phyloP scores from a whole-genome alignment of 768 basidiomycete species.

The Lactarius pseudohatsudake region DNA sequence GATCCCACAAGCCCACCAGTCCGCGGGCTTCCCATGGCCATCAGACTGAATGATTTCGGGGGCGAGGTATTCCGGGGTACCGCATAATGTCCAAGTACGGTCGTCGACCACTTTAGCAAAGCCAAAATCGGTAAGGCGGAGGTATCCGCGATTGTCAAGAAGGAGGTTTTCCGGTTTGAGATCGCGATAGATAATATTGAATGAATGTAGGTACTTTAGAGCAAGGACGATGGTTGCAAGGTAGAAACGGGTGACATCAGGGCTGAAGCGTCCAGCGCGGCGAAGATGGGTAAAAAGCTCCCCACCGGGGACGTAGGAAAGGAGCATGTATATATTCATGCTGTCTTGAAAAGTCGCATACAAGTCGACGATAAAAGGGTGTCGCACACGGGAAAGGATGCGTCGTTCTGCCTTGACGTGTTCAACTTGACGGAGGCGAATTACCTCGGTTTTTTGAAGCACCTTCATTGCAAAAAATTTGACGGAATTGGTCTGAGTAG shows the following conservation, averaged over 20 bases:
- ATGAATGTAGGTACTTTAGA: constrained; percentile 90
- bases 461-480: constrained; percentile 87
- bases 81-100: constrained; percentile 96
- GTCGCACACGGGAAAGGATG: constrained; percentile 87
- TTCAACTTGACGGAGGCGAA: constrained; percentile 91
- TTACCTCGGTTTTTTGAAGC: constrained; percentile 80
- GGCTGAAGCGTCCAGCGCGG: constrained; percentile 90
- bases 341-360: constrained; percentile 95
- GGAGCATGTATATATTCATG: constrained; percentile 96
- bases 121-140: constrained; percentile 95
- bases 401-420: constrained; percentile 96
- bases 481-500: constrained; percentile 48
- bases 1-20: constrained; percentile 99
- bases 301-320: constrained; percentile 95
- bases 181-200: constrained; percentile 98
- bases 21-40: constrained; percentile 96
- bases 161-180: constrained; percentile 99
- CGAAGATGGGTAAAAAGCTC: constrained; percentile 97
- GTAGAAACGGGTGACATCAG: constrained; percentile 98
- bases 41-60: constrained; percentile 98
- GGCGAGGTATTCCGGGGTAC: constrained; percentile 94
- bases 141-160: constrained; percentile 88
- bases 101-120: constrained; percentile 98
- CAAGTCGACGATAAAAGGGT: constrained; percentile 96
- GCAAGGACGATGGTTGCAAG: constrained; percentile 95